These are phyloP conservation scores for Lasiodiplodia sp. DNA, from an alignment of 2,329 filamentous ascomycete species.

Conservation along the genomic window DNA sequence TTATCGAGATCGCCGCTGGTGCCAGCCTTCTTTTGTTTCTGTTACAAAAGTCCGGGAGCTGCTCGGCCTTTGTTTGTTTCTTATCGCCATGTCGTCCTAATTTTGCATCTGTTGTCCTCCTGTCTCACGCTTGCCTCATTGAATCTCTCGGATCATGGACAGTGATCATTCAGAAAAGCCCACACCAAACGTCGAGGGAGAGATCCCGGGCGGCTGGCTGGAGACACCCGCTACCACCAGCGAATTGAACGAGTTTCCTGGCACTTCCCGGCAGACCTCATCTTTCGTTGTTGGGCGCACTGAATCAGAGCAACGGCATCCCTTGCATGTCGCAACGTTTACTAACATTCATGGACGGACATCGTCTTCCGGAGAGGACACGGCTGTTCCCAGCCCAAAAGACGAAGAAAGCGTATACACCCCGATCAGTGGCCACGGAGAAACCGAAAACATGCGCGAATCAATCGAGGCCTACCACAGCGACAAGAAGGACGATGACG, in stretches of 20 bases:
- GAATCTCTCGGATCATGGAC: neutral
- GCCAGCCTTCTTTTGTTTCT: neutral
- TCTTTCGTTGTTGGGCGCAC: neutral
- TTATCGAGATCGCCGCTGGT: neutral
- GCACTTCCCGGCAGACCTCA: neutral
- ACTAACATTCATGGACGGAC: neutral
- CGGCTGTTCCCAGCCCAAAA: constrained; percentile 15
- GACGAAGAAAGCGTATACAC: constrained; percentile 29
- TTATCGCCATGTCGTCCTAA: neutral
- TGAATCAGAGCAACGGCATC: neutral
- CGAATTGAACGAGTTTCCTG: constrained; percentile 10
- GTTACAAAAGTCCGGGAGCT: neutral
- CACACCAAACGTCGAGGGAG: constrained; percentile 40
- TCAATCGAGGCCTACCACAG: constrained; percentile 23
- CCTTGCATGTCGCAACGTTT: neutral
- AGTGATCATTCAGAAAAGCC: constrained; percentile 35
- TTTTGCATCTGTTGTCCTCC: neutral
- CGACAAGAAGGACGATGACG: constrained; percentile 33
- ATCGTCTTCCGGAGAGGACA: neutral
- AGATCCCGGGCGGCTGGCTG: constrained; percentile 46
- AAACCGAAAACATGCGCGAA: constrained; percentile 15
- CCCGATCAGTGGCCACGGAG: neutral
- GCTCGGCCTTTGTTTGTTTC: neutral
- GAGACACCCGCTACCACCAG: constrained; percentile 40
- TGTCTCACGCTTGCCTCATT: neutral